phyloP scores from a whole-genome alignment of 2,329 filamentous ascomycete species.

The Trichoderma asperellum region DNA sequence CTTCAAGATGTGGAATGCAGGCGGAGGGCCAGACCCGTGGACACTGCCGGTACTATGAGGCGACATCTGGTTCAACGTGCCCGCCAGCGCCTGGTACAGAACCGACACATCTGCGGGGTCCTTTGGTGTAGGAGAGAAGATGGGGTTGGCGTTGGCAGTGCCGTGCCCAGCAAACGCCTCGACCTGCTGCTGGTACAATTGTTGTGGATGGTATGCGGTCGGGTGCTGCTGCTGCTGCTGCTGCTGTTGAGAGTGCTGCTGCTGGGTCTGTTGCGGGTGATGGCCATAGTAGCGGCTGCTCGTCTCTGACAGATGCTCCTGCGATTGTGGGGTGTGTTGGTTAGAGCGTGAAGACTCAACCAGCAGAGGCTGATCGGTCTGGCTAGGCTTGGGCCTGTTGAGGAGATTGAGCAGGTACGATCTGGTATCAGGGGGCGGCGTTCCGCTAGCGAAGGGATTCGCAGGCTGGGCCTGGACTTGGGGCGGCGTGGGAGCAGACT shows the following conservation, averaged over 20 bases:
- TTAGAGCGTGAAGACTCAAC: conserved; percentile 48
- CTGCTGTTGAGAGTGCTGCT: conserved; percentile 29
- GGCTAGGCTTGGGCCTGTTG: conserved; percentile 73
- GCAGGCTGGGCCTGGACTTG: conserved; percentile 36
- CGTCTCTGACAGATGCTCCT: conserved; percentile 38
- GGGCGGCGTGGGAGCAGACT: conserved; percentile 33
- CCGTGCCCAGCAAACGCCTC: conserved; percentile 37
- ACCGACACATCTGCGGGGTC: conserved; percentile 45
- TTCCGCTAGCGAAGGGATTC: conserved; percentile 51
- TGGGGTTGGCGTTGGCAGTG: conserved; percentile 36
- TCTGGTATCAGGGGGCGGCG: conserved; percentile 71
- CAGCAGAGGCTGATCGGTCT: conserved; percentile 54
- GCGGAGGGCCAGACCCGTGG: conserved; percentile 40
- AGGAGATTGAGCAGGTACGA: conserved; percentile 85
- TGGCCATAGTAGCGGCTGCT: conserved; percentile 39
- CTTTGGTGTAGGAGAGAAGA: conserved; percentile 40
- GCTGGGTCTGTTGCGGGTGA: conserved; percentile 35
- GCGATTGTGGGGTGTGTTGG: conserved; percentile 52
- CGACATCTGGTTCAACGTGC: conserved; percentile 46
- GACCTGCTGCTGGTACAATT: conserved; percentile 35
- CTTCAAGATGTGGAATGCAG: conserved; percentile 55
- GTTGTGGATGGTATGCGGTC: conserved; percentile 35
- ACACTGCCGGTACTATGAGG: conserved; percentile 48
- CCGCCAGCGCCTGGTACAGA: conserved; percentile 46
- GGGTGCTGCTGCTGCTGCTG: conserved; percentile 35